Conservation (phyloP, 2,329 filamentous ascomycete species). For the Chaetothyriales sp. region DNA sequence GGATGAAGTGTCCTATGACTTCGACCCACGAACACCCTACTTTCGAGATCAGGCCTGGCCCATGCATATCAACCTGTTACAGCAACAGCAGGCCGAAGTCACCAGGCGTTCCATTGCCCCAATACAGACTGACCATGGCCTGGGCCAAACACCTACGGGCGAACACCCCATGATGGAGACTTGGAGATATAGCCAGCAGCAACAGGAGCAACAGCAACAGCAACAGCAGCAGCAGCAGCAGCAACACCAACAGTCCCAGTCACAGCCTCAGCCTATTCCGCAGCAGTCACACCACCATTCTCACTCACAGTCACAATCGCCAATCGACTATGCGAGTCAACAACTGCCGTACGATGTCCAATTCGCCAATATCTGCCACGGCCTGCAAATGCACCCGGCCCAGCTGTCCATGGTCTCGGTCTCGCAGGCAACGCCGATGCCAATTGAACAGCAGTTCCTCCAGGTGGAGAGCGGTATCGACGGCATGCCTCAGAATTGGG, state of each 20-base stretch:
- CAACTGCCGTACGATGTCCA: constrained; percentile 38
- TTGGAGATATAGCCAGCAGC: constrained; percentile 31
- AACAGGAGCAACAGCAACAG: constrained; percentile 5
- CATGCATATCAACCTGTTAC: constrained; percentile 27
- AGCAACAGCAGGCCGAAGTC: constrained; percentile 21
- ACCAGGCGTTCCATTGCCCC: constrained; percentile 28
- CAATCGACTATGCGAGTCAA: neutral
- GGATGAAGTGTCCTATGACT: constrained; percentile 33
- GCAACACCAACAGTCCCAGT: constrained; percentile 6
- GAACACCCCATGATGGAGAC: constrained; percentile 32
- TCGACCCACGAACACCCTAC: constrained; percentile 31
- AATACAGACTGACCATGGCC: constrained; percentile 28
- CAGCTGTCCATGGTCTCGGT: constrained; percentile 43
- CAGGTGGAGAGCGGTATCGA: constrained; percentile 40
- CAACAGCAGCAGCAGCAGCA: constrained; percentile 7
- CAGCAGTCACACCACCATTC: constrained; percentile 1
- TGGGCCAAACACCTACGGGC: constrained; percentile 27
- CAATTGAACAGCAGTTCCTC: constrained; percentile 49
- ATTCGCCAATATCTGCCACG: constrained; percentile 43
- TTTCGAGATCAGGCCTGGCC: constrained; percentile 30
- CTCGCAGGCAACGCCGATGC: constrained; percentile 45
- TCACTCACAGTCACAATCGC: constrained; percentile 19
- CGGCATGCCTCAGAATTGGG: constrained; percentile 56
- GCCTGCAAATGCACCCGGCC: constrained; percentile 28
- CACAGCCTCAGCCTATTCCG: constrained; percentile 1